Percentiles rank a stretch among this genome's conserved stretches.
Evolutionary conservation across 1,284 basidiomycete species (phyloP).

Genomic region (Porodaedalea pini): DNA sequence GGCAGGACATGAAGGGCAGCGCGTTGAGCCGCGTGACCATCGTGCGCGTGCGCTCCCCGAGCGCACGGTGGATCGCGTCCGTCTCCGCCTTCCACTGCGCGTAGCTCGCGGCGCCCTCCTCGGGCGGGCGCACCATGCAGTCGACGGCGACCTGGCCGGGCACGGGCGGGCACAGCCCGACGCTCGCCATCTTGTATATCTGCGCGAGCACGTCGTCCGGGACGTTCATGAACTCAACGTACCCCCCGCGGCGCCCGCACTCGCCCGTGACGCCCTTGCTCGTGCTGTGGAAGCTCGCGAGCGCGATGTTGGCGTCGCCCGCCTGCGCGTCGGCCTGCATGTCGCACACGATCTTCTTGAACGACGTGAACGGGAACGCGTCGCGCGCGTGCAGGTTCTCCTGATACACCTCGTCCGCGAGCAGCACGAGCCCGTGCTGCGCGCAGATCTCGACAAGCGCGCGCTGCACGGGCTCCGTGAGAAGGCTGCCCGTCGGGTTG

Average conservation of each 20-base stretch:
- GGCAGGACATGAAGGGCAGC: constrained; percentile 81
- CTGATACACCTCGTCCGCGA: constrained; percentile 97
- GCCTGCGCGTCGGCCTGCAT: constrained; percentile 27
- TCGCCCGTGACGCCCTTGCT: constrained; percentile 94
- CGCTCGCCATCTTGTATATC: constrained; percentile 93
- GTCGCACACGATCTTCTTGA: constrained; percentile 80
- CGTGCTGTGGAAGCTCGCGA: constrained; percentile 94
- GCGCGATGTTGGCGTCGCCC: constrained; percentile 73
- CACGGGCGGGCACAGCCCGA: constrained; percentile 85
- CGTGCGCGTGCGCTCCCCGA: constrained; percentile 65
- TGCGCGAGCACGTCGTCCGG: constrained; percentile 71
- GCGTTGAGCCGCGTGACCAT: constrained; percentile 77
- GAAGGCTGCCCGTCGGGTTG: constrained; percentile 87
- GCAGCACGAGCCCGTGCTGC: constrained; percentile 78
- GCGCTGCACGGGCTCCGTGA: constrained; percentile 69
- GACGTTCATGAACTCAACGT: constrained; percentile 88
- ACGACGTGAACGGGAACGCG: constrained; percentile 79
- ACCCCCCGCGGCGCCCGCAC: constrained; percentile 90
- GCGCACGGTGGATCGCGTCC: constrained; percentile 68
- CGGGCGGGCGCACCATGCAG: constrained; percentile 83
- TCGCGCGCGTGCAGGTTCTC: constrained; percentile 75
- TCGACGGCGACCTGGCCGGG: constrained; percentile 91
- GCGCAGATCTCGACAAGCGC: constrained; percentile 80
- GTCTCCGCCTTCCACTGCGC: constrained; percentile 80
- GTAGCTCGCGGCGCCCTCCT: constrained; percentile 72